phyloP scores from a whole-genome alignment of 495 filamentous ascomycete genomes.

The Penicillium desertorum region DNA sequence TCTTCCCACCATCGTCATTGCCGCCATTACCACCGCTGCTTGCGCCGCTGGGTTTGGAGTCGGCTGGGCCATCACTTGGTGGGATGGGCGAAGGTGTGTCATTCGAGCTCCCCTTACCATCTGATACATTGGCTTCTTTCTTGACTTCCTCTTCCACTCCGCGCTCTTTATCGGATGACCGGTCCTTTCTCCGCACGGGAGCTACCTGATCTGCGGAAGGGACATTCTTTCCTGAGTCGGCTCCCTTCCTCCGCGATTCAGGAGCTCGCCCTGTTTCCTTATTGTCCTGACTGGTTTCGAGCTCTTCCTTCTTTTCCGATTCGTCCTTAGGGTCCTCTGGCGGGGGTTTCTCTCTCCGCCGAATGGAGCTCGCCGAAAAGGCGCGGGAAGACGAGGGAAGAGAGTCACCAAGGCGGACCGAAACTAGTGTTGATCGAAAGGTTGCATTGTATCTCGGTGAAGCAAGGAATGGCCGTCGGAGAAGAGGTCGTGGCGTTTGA shows the following conservation, averaged over 20 bases:
- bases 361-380: conserved; percentile 45
- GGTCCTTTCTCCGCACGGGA: conserved; percentile 41
- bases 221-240: conserved; percentile 37
- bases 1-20: conserved; percentile 53
- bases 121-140: conserved; percentile 37
- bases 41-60: conserved; percentile 51
- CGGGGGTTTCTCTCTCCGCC: conserved; percentile 46
- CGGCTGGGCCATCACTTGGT: conserved; percentile 36
- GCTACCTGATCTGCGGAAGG: conserved; percentile 31
- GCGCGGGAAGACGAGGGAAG: conserved; percentile 37
- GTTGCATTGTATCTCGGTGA: conserved; percentile 43
- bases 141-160: conserved; percentile 43
- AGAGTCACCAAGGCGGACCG: conserved; percentile 29
- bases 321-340: conserved; percentile 42
- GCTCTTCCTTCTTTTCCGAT: conserved; percentile 32
- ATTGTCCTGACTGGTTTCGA: conserved; percentile 31
- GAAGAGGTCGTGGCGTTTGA: conserved; percentile 42
- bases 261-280: conserved; percentile 34
- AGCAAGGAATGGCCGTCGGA: conserved; percentile 34
- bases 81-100: conserved; percentile 53
- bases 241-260: conserved; percentile 37
- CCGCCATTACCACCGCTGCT: conserved; percentile 45
- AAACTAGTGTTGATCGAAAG: conserved; percentile 33
- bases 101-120: conserved; percentile 42
- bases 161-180: conserved; percentile 41